phyloP scores from a whole-genome alignment of 2,329 filamentous ascomycete genomes.

The Aspergillus quadricinctus region DNA sequence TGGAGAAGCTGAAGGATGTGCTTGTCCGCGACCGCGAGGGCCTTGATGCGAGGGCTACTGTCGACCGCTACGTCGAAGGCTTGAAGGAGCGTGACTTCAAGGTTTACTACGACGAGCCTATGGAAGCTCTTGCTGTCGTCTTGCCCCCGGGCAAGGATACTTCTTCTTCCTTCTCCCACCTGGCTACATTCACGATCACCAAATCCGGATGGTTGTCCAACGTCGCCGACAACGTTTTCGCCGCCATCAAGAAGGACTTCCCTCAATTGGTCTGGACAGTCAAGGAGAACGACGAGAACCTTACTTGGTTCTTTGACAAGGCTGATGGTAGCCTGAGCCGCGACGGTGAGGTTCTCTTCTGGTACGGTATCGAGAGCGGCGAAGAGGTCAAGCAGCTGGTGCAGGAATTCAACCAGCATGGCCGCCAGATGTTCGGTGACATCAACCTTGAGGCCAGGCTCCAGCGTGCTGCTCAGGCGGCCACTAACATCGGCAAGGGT shows the following conservation, averaged over 20 bases:
- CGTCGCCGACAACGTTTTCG: constrained; percentile 91
- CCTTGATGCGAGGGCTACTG: constrained; percentile 74
- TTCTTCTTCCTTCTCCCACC: constrained; percentile 64
- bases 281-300: constrained; percentile 89
- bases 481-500: constrained; percentile 52
- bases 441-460: constrained; percentile 84
- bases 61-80: constrained; percentile 80
- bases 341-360: constrained; percentile 88
- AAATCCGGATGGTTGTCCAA: constrained; percentile 94
- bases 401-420: constrained; percentile 77
- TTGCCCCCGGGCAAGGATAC: constrained; percentile 63
- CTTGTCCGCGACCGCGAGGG: constrained; percentile 77
- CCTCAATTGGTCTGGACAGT: constrained; percentile 94
- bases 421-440: constrained; percentile 81
- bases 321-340: constrained; percentile 85
- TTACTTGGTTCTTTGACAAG: constrained; percentile 98
- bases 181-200: constrained; percentile 88
- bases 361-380: constrained; percentile 81
- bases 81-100: constrained; percentile 76
- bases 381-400: constrained; percentile 80
- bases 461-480: constrained; percentile 68
- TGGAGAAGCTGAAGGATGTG: constrained; percentile 73
- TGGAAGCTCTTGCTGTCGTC: constrained; percentile 89
- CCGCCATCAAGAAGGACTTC: constrained; percentile 88
- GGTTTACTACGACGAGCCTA: constrained; percentile 88